These are phyloP conservation scores for Cladophialophora bantiana DNA, from an alignment of 2,329 filamentous ascomycete genomes.

Conservation along the genomic window DNA sequence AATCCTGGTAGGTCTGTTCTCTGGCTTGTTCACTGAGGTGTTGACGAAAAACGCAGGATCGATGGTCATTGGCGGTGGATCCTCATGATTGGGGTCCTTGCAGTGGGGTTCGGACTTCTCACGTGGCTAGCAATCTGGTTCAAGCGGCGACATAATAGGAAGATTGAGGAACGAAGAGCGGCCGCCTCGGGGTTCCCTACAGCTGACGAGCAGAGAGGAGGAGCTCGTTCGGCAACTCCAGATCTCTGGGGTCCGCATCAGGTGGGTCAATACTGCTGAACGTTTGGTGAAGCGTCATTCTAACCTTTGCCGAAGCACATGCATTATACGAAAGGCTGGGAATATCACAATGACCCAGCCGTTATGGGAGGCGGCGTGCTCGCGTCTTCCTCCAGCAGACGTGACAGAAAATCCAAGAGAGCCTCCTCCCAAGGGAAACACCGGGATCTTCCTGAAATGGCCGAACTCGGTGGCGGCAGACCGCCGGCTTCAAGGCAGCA, in stretches of 20 bases:
- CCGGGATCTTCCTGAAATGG: slow-evolving; percentile 23
- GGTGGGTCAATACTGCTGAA: slow-evolving; percentile 18
- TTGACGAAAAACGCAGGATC: slow-evolving; percentile 60
- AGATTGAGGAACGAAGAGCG: slow-evolving; percentile 62
- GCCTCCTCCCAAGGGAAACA: slow-evolving; percentile 17
- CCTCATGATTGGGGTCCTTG: slow-evolving; percentile 77
- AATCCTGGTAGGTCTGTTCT: slow-evolving; percentile 34
- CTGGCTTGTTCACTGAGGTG: not conserved
- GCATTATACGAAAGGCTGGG: slow-evolving; percentile 38
- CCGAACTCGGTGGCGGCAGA: slow-evolving; percentile 14
- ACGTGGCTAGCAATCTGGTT: slow-evolving; percentile 73
- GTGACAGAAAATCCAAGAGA: slow-evolving; percentile 26
- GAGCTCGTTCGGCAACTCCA: slow-evolving; percentile 40
- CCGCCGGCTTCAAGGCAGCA: slow-evolving; percentile 23
- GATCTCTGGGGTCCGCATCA: slow-evolving; percentile 48
- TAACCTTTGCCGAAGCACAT: slow-evolving; percentile 35
- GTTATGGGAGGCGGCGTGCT: slow-evolving; percentile 23
- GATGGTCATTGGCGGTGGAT: slow-evolving; percentile 79
- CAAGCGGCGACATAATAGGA: slow-evolving; percentile 75
- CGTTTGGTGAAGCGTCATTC: not conserved
- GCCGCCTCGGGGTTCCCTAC: slow-evolving; percentile 37
- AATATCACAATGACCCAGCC: slow-evolving; percentile 28
- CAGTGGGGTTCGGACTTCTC: slow-evolving; percentile 71
- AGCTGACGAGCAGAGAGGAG: slow-evolving; percentile 44
- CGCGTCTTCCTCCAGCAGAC: slow-evolving; percentile 10